Percentiles rank a stretch among this genome's conserved stretches.
These are phyloP conservation scores for Klebsormidium nitens DNA, from an alignment of 139 green algal species.

Conservation along the genomic window DNA sequence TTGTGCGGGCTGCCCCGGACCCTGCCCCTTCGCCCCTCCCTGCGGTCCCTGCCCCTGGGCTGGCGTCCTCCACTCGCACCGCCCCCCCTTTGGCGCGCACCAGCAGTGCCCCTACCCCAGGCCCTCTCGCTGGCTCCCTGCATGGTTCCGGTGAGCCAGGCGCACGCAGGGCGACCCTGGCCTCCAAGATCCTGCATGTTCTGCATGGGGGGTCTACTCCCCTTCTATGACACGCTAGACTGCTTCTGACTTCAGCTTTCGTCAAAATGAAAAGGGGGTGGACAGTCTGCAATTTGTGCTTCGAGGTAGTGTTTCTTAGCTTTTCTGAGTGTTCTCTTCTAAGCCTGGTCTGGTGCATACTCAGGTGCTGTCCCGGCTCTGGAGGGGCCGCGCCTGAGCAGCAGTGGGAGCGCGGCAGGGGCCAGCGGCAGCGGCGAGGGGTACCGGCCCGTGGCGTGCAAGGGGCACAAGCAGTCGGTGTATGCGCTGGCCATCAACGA, in stretches of 20 bases:
- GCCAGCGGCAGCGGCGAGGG: neutral
- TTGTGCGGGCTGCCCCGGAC: neutral
- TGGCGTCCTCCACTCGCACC: neutral
- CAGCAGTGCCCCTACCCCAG: neutral
- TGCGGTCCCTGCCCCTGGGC: neutral
- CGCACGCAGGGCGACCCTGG: neutral
- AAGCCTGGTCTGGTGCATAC: too few relatives aligned
- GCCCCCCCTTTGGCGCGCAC: neutral
- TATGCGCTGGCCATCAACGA: constrained; percentile 72
- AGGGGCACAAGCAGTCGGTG: constrained; percentile 54
- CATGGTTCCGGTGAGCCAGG: neutral
- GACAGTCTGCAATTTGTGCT: too few relatives aligned
- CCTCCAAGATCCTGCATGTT: neutral
- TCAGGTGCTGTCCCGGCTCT: too few relatives aligned
- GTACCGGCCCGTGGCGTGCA: constrained; percentile 12
- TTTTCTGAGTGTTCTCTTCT: too few relatives aligned
- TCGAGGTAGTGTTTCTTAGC: too few relatives aligned
- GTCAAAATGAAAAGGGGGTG: too few relatives aligned
- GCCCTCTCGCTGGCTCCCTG: neutral
- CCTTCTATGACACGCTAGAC: neutral
- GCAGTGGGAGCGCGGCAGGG: neutral
- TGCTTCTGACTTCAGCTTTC: too few relatives aligned
- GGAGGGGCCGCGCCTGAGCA: too few relatives aligned
- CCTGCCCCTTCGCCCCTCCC: neutral
- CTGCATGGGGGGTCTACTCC: neutral